A percentile compares a stretch with the other conserved stretches of the same genome.
Evolutionary conservation across 306 rosid species (phyloP).

Genomic region (Chamaecrista fasciculata): DNA sequence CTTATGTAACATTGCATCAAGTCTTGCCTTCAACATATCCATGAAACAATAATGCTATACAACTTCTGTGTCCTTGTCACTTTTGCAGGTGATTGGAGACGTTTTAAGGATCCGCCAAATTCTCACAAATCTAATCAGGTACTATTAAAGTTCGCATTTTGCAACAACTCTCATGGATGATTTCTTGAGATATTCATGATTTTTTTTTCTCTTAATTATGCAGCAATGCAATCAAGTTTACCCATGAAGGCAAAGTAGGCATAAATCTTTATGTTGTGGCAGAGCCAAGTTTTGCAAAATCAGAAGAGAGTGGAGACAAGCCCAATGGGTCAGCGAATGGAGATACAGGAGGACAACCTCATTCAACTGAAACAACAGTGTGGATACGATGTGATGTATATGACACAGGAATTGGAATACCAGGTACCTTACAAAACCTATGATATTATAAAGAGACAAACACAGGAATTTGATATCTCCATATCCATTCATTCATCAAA

Average conservation of each 20-base stretch:
- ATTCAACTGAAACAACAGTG: slow-evolving; percentile 51
- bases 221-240: slow-evolving; percentile 92
- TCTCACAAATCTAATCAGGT: slow-evolving; percentile 90
- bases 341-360: slow-evolving; percentile 42
- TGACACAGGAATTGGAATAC: slow-evolving; percentile 93
- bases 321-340: slow-evolving; percentile 36
- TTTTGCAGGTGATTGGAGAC: slow-evolving; percentile 78
- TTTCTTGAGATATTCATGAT: background rate
- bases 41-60: background rate
- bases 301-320: slow-evolving; percentile 34
- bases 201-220: background rate
- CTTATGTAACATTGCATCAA: background rate
- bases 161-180: background rate
- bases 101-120: slow-evolving; percentile 92
- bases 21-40: background rate
- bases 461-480: background rate
- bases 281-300: slow-evolving; percentile 44
- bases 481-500: slow-evolving; percentile 3
- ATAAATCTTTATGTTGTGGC: slow-evolving; percentile 56
- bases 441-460: background rate
- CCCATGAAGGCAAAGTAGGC: slow-evolving; percentile 86
- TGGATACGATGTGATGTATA: slow-evolving; percentile 81
- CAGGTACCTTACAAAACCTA: slow-evolving; percentile 43
- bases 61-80: background rate
- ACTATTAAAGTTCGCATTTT: background rate